A percentile compares a stretch with the other conserved stretches of the same genome.
Evolutionary conservation across 371 early-diverging fungal genomes (phyloP).

Genomic region (Funneliformis caledonium): DNA sequence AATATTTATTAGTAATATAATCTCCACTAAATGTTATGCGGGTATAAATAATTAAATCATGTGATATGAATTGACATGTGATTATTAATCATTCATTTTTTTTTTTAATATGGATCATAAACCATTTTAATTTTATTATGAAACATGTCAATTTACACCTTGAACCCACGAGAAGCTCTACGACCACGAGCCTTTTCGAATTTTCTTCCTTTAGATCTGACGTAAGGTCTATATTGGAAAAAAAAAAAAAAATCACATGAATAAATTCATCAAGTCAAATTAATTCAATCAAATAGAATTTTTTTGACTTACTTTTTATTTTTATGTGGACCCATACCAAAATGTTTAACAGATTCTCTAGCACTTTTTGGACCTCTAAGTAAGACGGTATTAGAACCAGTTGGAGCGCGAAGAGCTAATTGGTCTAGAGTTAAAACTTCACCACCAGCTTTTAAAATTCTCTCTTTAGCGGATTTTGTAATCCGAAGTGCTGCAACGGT

Average conservation of each 20-base stretch:
- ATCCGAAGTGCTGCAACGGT: conserved; percentile 94
- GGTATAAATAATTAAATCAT: no score
- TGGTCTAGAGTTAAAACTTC: conserved; percentile 98
- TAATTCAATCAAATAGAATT: neutral
- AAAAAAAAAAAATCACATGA: neutral
- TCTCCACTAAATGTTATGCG: no score
- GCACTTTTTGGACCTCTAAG: conserved; percentile 92
- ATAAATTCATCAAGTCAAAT: neutral
- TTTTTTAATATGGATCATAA: no score
- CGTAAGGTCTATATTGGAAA: conserved; percentile 80
- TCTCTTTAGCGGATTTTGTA: conserved; percentile 94
- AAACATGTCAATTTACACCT: conserved; percentile 62
- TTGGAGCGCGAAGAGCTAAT: conserved; percentile 96
- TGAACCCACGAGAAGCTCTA: conserved; percentile 95
- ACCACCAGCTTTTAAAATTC: conserved; percentile 98
- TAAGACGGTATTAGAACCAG: conserved; percentile 94
- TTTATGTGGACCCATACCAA: conserved; percentile 85
- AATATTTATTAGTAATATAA: no score
- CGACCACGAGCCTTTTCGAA: conserved; percentile 99
- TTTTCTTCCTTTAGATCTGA: conserved; percentile 99
- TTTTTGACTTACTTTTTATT: conserved; percentile 65
- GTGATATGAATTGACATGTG: no score
- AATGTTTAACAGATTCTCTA: conserved; percentile 97
- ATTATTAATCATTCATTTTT: no score
- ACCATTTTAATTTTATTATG: neutral